Conservation (phyloP, 139 green algal species). For the Chlorokybus atmophyticus region DNA sequence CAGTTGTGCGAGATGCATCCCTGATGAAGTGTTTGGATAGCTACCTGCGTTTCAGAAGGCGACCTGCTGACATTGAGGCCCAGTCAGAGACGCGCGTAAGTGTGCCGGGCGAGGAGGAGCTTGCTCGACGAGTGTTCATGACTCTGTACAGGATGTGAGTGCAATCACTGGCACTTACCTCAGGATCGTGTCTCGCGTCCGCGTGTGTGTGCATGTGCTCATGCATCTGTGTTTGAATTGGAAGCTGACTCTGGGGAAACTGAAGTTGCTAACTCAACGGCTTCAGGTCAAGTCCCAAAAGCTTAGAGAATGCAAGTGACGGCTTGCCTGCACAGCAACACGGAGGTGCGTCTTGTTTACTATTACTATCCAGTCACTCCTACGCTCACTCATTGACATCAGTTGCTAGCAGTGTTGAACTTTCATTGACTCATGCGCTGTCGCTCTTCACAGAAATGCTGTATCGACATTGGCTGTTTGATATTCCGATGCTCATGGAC, state of each 20-base stretch:
- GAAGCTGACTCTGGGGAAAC: slow-evolving; percentile 8
- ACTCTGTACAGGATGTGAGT: slow-evolving; percentile 46
- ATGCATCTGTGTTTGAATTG: slow-evolving; percentile 8
- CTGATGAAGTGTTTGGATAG: slow-evolving; percentile 46
- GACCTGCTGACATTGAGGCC: neutral
- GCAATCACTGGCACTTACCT: neutral
- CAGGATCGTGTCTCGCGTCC: slow-evolving; percentile 1
- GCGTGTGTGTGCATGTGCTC: too few relatives aligned
- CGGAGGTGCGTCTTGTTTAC: too few relatives aligned
- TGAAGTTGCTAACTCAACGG: slow-evolving; percentile 2
- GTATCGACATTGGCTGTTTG: slow-evolving; percentile 41
- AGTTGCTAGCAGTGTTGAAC: too few relatives aligned
- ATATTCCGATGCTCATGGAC: slow-evolving; percentile 61
- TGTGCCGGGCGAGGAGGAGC: slow-evolving; percentile 31
- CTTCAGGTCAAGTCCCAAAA: too few relatives aligned
- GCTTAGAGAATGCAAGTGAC: too few relatives aligned
- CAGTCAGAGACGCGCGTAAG: slow-evolving; percentile 22
- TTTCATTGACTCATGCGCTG: too few relatives aligned
- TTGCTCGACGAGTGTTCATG: slow-evolving; percentile 47
- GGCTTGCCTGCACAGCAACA: too few relatives aligned
- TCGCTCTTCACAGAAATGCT: slow-evolving; percentile 18
- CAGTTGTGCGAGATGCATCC: slow-evolving; percentile 27
- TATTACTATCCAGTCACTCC: too few relatives aligned
- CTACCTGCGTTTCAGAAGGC: slow-evolving; percentile 43
- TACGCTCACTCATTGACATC: too few relatives aligned